These are phyloP conservation scores for Sarocladium oryzae DNA, from an alignment of 2,329 filamentous ascomycete genomes.

Conservation along the genomic window DNA sequence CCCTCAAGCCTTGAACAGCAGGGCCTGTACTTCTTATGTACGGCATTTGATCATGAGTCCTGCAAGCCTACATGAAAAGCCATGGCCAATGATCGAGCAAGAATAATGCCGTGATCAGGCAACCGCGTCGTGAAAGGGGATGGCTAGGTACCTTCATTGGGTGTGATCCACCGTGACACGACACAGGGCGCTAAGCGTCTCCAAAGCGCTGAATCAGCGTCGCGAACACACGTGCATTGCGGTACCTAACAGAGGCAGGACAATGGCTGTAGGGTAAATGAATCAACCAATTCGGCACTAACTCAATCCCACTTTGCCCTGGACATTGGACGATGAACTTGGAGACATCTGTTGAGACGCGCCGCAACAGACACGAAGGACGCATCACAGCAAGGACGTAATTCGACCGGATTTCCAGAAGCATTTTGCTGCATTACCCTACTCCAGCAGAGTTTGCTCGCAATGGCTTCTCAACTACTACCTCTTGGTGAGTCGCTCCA, in stretches of 20 bases:
- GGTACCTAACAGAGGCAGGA: no score
- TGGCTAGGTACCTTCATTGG: neutral
- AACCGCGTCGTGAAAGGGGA: conserved; percentile 22
- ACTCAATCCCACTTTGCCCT: conserved; percentile 21
- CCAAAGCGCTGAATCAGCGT: conserved; percentile 27
- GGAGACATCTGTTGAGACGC: neutral
- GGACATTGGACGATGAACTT: neutral
- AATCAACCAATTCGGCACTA: no score
- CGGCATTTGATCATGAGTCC: neutral
- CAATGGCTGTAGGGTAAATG: conserved; percentile 1
- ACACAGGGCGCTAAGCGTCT: neutral
- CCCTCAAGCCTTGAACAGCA: conserved; percentile 2
- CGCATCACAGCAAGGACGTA: no score
- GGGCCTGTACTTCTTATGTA: neutral
- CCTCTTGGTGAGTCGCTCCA: conserved; percentile 51
- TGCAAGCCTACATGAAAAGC: neutral
- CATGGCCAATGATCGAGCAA: conserved; percentile 10
- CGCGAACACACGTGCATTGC: conserved; percentile 26
- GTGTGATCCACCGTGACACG: conserved; percentile 1
- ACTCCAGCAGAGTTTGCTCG: conserved; percentile 11
- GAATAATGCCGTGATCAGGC: conserved; percentile 19
- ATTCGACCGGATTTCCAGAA: no score
- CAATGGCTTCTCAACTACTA: conserved; percentile 68
- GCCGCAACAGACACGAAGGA: neutral
- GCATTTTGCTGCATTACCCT: neutral